phyloP scores from a whole-genome alignment of 202 grass and related monocot species.

The Dendrocalamus latiflorus region DNA sequence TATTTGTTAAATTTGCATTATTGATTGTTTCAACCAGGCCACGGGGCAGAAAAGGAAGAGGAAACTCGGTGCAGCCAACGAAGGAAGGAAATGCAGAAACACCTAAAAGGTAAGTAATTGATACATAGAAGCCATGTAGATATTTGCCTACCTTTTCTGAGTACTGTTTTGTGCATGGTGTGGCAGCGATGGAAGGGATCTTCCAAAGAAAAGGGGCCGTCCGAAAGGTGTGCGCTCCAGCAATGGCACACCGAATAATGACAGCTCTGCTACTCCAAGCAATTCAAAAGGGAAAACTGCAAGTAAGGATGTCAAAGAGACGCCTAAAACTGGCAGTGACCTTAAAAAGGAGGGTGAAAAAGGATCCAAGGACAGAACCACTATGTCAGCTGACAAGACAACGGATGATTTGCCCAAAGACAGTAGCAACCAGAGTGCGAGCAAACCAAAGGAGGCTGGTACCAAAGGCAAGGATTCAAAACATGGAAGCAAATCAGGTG shows the following conservation, averaged over 20 bases:
- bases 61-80: not conserved
- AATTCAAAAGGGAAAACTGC: slow-evolving; percentile 41
- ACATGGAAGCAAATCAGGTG: slow-evolving; percentile 29
- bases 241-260: slow-evolving; percentile 20
- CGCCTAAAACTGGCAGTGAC: slow-evolving; percentile 23
- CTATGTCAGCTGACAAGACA: slow-evolving; percentile 14
- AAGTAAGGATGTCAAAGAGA: slow-evolving; percentile 28
- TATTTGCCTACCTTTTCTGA: slow-evolving; percentile 12
- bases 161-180: slow-evolving; percentile 19
- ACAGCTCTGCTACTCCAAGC: slow-evolving; percentile 29
- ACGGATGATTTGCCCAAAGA: slow-evolving; percentile 33
- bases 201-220: slow-evolving; percentile 48
- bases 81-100: slow-evolving; percentile 43
- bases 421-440: slow-evolving; percentile 24
- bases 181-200: slow-evolving; percentile 33
- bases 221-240: slow-evolving; percentile 39
- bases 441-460: slow-evolving; percentile 32
- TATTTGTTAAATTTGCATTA: slow-evolving; percentile 19
- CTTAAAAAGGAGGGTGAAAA: slow-evolving; percentile 37
- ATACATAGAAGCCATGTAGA: not conserved
- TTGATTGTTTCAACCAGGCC: slow-evolving; percentile 38
- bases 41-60: slow-evolving; percentile 46
- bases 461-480: slow-evolving; percentile 37
- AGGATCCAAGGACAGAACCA: slow-evolving; percentile 22
- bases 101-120: slow-evolving; percentile 43